A percentile compares a stretch with the other conserved stretches of the same genome.
phyloP scores from a whole-genome alignment of 2,329 filamentous ascomycete genomes.

The Epichloe baconii region DNA sequence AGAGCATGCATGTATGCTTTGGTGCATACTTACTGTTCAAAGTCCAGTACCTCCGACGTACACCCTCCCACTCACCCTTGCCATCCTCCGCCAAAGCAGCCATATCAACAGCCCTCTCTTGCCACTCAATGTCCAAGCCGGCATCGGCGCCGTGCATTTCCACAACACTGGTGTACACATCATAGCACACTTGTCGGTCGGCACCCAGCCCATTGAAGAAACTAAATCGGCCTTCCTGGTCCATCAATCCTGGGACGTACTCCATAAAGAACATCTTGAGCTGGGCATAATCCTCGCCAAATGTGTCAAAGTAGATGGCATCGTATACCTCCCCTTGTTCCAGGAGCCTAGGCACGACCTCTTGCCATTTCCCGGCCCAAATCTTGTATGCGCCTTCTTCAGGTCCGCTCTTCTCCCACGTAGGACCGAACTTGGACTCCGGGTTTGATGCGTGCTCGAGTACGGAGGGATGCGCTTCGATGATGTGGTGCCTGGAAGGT shows the following conservation, averaged over 20 bases:
- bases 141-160: conserved; percentile 86
- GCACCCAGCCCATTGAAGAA: conserved; percentile 90
- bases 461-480: conserved; percentile 74
- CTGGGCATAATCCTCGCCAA: conserved; percentile 83
- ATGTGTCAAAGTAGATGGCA: conserved; percentile 94
- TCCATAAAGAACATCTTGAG: conserved; percentile 82
- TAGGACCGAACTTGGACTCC: conserved; percentile 37
- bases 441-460: conserved; percentile 45
- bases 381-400: conserved; percentile 59
- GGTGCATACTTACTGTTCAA: conserved; percentile 37
- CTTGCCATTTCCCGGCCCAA: conserved; percentile 63
- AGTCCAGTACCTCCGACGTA: conserved; percentile 81
- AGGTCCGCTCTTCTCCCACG: conserved; percentile 42
- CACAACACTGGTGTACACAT: conserved; percentile 85
- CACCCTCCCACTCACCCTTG: conserved; percentile 73
- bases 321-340: conserved; percentile 61
- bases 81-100: conserved; percentile 49
- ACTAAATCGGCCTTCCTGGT: conserved; percentile 60
- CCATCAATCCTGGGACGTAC: conserved; percentile 66
- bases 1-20: background rate
- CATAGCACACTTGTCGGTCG: conserved; percentile 84
- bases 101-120: conserved; percentile 60
- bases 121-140: conserved; percentile 81
- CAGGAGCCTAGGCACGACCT: conserved; percentile 56
- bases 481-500: conserved; percentile 64